phyloP scores from a whole-genome alignment of 2,329 filamentous ascomycete genomes.

The Anisogramma anomala region DNA sequence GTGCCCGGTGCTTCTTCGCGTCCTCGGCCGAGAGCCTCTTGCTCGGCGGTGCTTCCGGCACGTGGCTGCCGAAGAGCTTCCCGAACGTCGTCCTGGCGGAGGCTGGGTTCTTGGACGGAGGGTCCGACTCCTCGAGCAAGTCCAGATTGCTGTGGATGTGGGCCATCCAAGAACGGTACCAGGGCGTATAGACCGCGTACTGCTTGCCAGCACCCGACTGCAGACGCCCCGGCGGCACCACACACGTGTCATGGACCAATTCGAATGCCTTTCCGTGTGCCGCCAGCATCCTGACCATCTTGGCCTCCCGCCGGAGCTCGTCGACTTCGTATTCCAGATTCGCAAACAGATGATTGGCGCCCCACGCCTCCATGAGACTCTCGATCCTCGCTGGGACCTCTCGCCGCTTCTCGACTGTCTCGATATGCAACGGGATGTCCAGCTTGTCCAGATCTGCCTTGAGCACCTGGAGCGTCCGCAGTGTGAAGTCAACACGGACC shows the following conservation, averaged over 20 bases:
- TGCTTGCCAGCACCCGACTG: constrained; percentile 59
- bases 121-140: constrained; percentile 49
- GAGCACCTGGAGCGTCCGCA: constrained; percentile 58
- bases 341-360: constrained; percentile 61
- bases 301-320: constrained; percentile 66
- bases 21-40: constrained; percentile 52
- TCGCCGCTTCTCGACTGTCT: constrained; percentile 56
- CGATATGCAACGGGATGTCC: constrained; percentile 67
- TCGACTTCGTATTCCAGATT: constrained; percentile 92
- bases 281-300: constrained; percentile 48
- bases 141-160: constrained; percentile 60
- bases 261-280: constrained; percentile 56
- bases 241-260: constrained; percentile 70
- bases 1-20: constrained; percentile 38
- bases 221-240: constrained; percentile 63
- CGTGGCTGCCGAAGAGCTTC: constrained; percentile 45
- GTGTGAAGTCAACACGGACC: constrained; percentile 65
- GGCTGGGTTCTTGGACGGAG: constrained; percentile 43
- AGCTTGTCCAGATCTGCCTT: constrained; percentile 55
- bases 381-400: constrained; percentile 49
- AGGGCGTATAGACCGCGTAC: constrained; percentile 75
- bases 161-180: constrained; percentile 66
- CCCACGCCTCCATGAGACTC: constrained; percentile 59
- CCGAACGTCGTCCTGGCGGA: constrained; percentile 32
- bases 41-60: constrained; percentile 51